Conservation (phyloP, 2,329 filamentous ascomycete genomes). For the Xylaria sp. region DNA sequence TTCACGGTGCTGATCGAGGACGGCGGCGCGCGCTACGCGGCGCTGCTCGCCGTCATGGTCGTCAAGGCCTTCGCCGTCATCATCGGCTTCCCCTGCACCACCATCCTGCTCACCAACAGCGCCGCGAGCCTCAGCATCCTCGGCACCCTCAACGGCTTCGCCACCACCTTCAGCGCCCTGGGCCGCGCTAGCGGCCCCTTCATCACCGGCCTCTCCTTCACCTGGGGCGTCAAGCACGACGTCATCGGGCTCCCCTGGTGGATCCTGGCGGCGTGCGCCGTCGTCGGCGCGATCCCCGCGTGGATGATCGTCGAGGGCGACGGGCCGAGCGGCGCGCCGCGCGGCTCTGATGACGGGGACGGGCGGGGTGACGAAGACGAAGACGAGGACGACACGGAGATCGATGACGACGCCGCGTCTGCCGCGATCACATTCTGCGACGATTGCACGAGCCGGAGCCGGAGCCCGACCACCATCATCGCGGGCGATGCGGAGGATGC, state of each 20-base stretch:
- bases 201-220: slow-evolving; percentile 71
- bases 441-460: slow-evolving; percentile 21
- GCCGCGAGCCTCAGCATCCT: slow-evolving; percentile 75
- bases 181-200: slow-evolving; percentile 81
- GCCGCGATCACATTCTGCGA: slow-evolving; percentile 34
- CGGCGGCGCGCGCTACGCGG: slow-evolving; percentile 54
- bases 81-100: slow-evolving; percentile 85
- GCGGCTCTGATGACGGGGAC: slow-evolving; percentile 30
- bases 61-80: slow-evolving; percentile 76
- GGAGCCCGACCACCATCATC: slow-evolving; percentile 13
- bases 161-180: slow-evolving; percentile 78
- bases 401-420: slow-evolving; percentile 36
- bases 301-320: slow-evolving; percentile 76
- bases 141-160: slow-evolving; percentile 88
- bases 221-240: slow-evolving; percentile 72
- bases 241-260: slow-evolving; percentile 84
- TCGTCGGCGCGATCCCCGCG: slow-evolving; percentile 70
- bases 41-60: slow-evolving; percentile 70
- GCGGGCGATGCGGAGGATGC: slow-evolving; percentile 3
- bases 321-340: slow-evolving; percentile 54
- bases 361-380: too few relatives aligned
- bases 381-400: slow-evolving; percentile 38
- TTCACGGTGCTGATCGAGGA: slow-evolving; percentile 70
- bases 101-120: slow-evolving; percentile 88
- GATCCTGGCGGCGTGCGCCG: slow-evolving; percentile 66